phyloP scores from a whole-genome alignment of 1,284 basidiomycete genomes.

The Malassezia restricta region DNA sequence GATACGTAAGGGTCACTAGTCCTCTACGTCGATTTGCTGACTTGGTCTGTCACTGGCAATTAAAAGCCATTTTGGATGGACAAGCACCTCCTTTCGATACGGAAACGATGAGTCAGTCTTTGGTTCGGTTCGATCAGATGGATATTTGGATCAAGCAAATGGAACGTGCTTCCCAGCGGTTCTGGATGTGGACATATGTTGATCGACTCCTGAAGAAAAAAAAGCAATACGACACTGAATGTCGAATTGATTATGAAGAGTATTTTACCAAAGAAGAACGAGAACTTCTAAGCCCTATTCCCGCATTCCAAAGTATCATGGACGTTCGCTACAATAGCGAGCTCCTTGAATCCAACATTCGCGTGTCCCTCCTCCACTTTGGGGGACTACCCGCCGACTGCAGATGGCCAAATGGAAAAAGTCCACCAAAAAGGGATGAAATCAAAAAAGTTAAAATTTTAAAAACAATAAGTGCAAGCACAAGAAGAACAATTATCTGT shows the following conservation, averaged over 20 bases:
- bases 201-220: conserved; percentile 13
- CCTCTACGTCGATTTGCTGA: conserved; percentile 78
- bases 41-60: conserved; percentile 80
- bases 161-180: conserved; percentile 16
- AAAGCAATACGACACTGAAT: background rate
- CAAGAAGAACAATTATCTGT: conserved; percentile 10
- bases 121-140: conserved; percentile 20
- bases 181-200: conserved; percentile 21
- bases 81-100: conserved; percentile 4
- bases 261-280: background rate
- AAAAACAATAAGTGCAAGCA: conserved; percentile 3
- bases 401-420: conserved; percentile 1
- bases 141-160: conserved; percentile 20
- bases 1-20: conserved; percentile 70
- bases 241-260: background rate
- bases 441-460: conserved; percentile 6
- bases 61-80: conserved; percentile 59
- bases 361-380: conserved; percentile 15
- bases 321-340: conserved; percentile 18
- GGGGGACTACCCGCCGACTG: conserved; percentile 7
- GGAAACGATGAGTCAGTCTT: background rate
- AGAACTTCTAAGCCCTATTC: conserved; percentile 7
- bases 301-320: conserved; percentile 16
- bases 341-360: conserved; percentile 15
- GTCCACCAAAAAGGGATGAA: background rate